Conservation (phyloP, 2,329 filamentous ascomycete species). For the Cercospora beticola region DNA sequence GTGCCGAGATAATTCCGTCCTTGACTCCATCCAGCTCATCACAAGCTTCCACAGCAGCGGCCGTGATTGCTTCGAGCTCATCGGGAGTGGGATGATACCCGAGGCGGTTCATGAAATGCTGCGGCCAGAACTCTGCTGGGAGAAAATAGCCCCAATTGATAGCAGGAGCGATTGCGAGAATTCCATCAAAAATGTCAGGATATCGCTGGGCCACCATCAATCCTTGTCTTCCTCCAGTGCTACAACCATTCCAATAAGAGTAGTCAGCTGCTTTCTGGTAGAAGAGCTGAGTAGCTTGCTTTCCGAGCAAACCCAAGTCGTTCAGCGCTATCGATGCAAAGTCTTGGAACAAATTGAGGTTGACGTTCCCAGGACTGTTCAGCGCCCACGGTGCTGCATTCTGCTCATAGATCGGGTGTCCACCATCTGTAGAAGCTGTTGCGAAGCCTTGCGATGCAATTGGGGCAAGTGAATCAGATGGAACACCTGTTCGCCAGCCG, state of each 20-base stretch:
- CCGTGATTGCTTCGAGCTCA: conserved; percentile 37
- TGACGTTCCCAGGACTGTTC: conserved; percentile 35
- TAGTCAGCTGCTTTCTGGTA: conserved; percentile 37
- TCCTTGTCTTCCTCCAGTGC: conserved; percentile 41
- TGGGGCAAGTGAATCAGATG: conserved; percentile 17
- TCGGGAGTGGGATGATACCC: conserved; percentile 30
- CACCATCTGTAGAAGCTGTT: conserved; percentile 33
- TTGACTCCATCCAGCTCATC: conserved; percentile 38
- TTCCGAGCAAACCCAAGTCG: conserved; percentile 38
- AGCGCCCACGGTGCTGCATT: conserved; percentile 27
- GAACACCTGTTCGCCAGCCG: conserved; percentile 31
- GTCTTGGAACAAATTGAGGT: conserved; percentile 36
- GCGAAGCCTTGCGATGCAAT: conserved; percentile 31
- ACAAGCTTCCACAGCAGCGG: conserved; percentile 36
- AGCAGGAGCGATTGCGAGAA: conserved; percentile 40
- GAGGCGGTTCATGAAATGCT: conserved; percentile 32
- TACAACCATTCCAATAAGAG: conserved; percentile 42
- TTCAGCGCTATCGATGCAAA: conserved; percentile 36
- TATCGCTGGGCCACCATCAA: conserved; percentile 40
- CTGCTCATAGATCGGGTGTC: conserved; percentile 18
- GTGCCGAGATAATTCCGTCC: conserved; percentile 34
- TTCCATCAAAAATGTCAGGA: conserved; percentile 41
- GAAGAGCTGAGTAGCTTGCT: conserved; percentile 31
- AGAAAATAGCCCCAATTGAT: conserved; percentile 35
- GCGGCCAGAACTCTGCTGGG: conserved; percentile 28